A percentile compares a stretch with the other conserved stretches of the same genome.
Evolutionary conservation across 2,329 filamentous ascomycete genomes (phyloP).

Genomic region (Trichoderma sp.): DNA sequence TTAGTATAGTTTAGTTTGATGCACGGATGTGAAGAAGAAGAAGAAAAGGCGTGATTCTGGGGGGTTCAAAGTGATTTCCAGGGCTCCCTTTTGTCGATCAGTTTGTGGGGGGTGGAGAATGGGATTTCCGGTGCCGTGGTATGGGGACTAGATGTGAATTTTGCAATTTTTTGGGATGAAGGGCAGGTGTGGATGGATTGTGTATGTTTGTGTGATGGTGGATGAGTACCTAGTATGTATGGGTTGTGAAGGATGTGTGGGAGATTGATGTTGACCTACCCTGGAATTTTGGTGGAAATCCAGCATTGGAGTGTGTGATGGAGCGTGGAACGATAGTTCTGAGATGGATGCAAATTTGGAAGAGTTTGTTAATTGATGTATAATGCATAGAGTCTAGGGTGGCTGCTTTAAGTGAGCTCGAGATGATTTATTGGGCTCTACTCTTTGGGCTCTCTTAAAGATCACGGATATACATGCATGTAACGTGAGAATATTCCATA

Average conservation of each 20-base stretch:
- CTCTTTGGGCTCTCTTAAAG: neutral
- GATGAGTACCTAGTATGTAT: neutral
- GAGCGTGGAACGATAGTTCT: neutral
- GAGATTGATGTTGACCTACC: neutral
- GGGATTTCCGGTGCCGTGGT: neutral
- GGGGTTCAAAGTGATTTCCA: neutral
- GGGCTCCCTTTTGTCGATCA: neutral
- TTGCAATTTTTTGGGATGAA: neutral
- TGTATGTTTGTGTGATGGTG: neutral
- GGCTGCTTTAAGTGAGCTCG: neutral
- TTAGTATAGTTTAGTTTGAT: neutral
- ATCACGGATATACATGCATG: neutral
- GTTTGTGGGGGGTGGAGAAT: neutral
- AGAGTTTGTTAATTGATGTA: neutral
- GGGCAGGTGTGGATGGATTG: neutral
- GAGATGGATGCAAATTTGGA: neutral
- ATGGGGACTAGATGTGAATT: neutral
- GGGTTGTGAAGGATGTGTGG: neutral
- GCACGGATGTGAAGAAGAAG: neutral
- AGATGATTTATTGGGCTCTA: neutral
- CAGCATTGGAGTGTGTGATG: neutral
- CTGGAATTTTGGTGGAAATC: neutral
- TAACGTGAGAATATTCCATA: neutral
- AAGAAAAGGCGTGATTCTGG: neutral
- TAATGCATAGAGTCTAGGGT: accelerated